phyloP scores from a whole-genome alignment of 2,329 filamentous ascomycete species.

The Sclerotinia subarctica region DNA sequence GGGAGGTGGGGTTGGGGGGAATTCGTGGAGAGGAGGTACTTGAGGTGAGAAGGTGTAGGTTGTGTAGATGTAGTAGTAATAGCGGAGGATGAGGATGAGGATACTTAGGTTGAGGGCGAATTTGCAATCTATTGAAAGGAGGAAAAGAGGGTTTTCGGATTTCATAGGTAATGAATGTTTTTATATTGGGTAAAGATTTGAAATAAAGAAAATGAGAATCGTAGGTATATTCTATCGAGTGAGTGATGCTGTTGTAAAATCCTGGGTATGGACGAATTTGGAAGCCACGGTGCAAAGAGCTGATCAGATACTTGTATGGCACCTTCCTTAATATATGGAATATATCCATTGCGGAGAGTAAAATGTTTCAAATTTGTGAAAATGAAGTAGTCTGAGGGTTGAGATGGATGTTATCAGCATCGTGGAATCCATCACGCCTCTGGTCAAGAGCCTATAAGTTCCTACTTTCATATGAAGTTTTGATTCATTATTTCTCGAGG shows the following conservation, averaged over 20 bases:
- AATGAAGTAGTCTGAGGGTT: not conserved
- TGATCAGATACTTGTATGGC: not conserved
- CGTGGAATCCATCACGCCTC: too few relatives aligned
- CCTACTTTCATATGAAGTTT: too few relatives aligned
- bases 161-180: not conserved
- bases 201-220: not conserved
- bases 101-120: constrained; percentile 4
- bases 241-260: not conserved
- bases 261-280: not conserved
- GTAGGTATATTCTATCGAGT: not conserved
- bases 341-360: too few relatives aligned
- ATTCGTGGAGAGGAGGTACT: too few relatives aligned
- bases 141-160: not conserved
- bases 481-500: too few relatives aligned
- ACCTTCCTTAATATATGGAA: not conserved
- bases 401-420: not conserved
- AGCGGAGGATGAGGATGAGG: not conserved
- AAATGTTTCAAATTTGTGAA: not conserved
- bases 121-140: not conserved
- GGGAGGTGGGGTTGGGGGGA: not conserved
- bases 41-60: not conserved
- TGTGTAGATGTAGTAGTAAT: not conserved
- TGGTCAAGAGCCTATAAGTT: too few relatives aligned
- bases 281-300: not conserved
- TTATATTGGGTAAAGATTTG: not conserved